Conservation (phyloP, 1,284 basidiomycete species). For the Polyporus tsugae region DNA sequence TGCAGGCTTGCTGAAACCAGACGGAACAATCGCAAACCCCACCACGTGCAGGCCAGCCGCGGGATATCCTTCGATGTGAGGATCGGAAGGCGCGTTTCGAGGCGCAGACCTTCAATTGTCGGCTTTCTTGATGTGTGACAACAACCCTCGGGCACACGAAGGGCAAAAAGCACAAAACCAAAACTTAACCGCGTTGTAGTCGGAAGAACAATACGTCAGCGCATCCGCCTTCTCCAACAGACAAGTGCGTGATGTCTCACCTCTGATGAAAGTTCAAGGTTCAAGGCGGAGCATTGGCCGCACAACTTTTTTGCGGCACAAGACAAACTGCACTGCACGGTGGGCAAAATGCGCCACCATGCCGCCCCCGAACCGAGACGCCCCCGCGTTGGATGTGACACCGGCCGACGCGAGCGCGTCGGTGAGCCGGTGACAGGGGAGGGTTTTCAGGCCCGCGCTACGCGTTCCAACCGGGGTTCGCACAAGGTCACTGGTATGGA, state of each 20-base stretch:
- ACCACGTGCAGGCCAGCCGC: background rate
- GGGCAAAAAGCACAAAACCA: slow-evolving; percentile 1
- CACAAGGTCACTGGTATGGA: slow-evolving; percentile 10
- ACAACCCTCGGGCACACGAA: background rate
- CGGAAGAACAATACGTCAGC: slow-evolving; percentile 2
- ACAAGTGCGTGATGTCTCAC: slow-evolving; percentile 5
- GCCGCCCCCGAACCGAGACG: background rate
- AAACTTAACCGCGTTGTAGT: background rate
- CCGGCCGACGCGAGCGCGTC: background rate
- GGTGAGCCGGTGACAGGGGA: background rate
- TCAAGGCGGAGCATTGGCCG: background rate
- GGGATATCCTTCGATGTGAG: background rate
- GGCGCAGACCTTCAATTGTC: background rate
- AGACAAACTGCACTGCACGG: background rate
- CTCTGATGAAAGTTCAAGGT: background rate
- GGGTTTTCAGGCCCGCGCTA: background rate
- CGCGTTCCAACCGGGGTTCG: background rate
- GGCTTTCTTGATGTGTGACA: background rate
- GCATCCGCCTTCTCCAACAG: background rate
- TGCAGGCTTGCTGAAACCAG: background rate
- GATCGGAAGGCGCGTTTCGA: background rate
- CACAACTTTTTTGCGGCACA: background rate
- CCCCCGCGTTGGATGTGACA: background rate
- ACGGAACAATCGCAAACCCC: background rate
- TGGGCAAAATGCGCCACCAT: background rate